Evolutionary conservation across 768 basidiomycete genomes (phyloP), one percentile per base, ranked within the genome.

Genomic region (Ramaria rubella): DNA sequence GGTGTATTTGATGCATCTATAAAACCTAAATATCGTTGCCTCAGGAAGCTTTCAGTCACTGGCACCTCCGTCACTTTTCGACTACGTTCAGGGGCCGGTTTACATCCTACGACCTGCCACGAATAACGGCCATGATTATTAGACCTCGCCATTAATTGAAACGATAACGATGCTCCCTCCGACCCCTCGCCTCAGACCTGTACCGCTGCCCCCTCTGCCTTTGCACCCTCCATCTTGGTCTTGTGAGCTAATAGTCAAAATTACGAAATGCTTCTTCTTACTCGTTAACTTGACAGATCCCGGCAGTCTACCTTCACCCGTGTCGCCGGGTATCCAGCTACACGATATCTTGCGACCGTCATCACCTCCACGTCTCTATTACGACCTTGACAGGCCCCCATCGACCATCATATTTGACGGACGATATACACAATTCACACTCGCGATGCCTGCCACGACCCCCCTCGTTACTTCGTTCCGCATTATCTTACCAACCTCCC

Each of bases 401-500:
- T 48, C 26, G 7, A 49, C 31, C 23, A 45, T 56, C 40, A 48
- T 56, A 3, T 45, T 56, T 17, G 33, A 46, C 17, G 27, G 23
- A 30, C n/a, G 15, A n/a, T 26, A 45, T 56, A 33, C 33, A 24
- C 43, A 6, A 19, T 29, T 8, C 24, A 33, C 33, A 17, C 31
- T 45, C 14, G 19, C 33, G 12, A 56, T 56, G 43, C 27, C 55
- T 6, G 55, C 55, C 5, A 56, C 55, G 5, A 48, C 17, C 29
- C 43, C 33, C 5, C 31, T 45, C n/a, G 15, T 56, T 7, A 56
- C 33, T 6, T 40, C 31, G 19, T 30, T 56, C 8, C 43, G 55
- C 44, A 48, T 56, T 1, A 45, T 56, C 11, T 30, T 49, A 5
- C 55, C 55, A 11, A 56, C 55, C n/a, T 48, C 55, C 15, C 40